These are phyloP conservation scores for Metarhizium rileyi DNA, from an alignment of 2,329 filamentous ascomycete species.

Conservation along the genomic window DNA sequence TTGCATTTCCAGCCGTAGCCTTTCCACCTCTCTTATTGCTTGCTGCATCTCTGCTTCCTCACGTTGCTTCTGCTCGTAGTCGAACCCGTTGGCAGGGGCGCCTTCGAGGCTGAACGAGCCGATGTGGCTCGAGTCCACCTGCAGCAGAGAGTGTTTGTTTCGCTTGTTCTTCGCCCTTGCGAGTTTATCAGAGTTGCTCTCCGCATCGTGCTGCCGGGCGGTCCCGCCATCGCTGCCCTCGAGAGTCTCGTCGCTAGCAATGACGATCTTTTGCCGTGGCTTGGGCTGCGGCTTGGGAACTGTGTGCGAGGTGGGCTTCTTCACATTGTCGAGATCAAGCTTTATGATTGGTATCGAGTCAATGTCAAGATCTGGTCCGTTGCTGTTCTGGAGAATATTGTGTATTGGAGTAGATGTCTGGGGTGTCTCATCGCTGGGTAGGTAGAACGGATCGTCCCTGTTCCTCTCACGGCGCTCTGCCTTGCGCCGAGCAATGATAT, in stretches of 20 bases:
- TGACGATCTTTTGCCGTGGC: conserved; percentile 51
- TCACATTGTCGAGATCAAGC: conserved; percentile 59
- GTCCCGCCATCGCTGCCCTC: conserved; percentile 41
- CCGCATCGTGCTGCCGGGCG: conserved; percentile 40
- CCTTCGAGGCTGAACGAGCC: conserved; percentile 58
- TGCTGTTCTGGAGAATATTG: conserved; percentile 61
- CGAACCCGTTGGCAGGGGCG: conserved; percentile 29
- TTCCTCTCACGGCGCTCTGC: conserved; percentile 73
- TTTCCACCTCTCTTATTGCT: conserved; percentile 83
- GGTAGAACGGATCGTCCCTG: conserved; percentile 93
- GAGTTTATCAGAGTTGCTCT: conserved; percentile 38
- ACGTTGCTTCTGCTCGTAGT: conserved; percentile 57
- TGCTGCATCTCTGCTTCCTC: conserved; percentile 84
- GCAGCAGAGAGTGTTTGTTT: conserved; percentile 56
- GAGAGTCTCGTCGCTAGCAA: conserved; percentile 67
- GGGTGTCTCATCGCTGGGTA: conserved; percentile 45
- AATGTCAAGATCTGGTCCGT: conserved; percentile 74
- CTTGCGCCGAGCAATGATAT: conserved; percentile 64
- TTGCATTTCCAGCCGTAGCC: conserved; percentile 81
- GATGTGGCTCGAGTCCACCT: conserved; percentile 81
- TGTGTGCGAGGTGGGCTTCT: conserved; percentile 18
- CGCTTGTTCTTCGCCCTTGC: conserved; percentile 39
- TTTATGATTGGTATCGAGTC: conserved; percentile 96
- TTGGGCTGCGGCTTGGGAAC: conserved; percentile 28
- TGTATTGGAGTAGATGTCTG: conserved; percentile 69